A percentile compares a stretch with the other conserved stretches of the same genome.
These are phyloP conservation scores for Clarireedia sp. DNA, from an alignment of 2,329 filamentous ascomycete genomes.

Conservation along the genomic window DNA sequence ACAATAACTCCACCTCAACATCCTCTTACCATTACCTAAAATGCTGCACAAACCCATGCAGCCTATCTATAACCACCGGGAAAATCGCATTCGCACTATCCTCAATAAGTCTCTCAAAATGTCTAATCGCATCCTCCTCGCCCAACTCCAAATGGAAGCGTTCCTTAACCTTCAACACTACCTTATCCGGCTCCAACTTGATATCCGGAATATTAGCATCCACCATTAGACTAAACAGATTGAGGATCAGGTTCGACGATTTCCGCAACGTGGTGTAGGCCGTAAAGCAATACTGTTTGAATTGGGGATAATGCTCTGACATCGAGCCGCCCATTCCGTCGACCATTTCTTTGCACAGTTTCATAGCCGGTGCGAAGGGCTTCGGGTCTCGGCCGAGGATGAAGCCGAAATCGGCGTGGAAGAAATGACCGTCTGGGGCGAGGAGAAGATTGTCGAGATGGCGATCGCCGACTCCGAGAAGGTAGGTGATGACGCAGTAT, in stretches of 20 bases:
- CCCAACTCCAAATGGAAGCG: slow-evolving; percentile 84
- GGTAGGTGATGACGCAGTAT: slow-evolving; percentile 97
- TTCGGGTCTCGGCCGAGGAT: slow-evolving; percentile 96
- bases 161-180: slow-evolving; percentile 90
- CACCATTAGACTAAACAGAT: slow-evolving; percentile 93
- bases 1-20: too few relatives aligned
- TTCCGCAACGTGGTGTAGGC: slow-evolving; percentile 89
- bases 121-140: slow-evolving; percentile 84
- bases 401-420: slow-evolving; percentile 97
- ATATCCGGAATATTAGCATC: slow-evolving; percentile 97
- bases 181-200: slow-evolving; percentile 83
- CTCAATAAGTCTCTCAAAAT: slow-evolving; percentile 84
- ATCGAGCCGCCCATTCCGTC: slow-evolving; percentile 90
- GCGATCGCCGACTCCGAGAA: slow-evolving; percentile 89
- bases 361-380: slow-evolving; percentile 94
- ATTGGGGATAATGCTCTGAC: slow-evolving; percentile 75
- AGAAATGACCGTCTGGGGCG: slow-evolving; percentile 85
- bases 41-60: slow-evolving; percentile 90
- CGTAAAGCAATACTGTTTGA: slow-evolving; percentile 94
- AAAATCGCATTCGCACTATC: slow-evolving; percentile 85
- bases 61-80: slow-evolving; percentile 86
- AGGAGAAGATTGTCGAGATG: slow-evolving; percentile 94
- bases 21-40: slow-evolving; percentile 56
- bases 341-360: slow-evolving; percentile 95
- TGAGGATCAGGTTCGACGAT: slow-evolving; percentile 82